A percentile compares a stretch with the other conserved stretches of the same genome.
These are phyloP conservation scores for Tilletiopsis washingtonensis DNA, from an alignment of 1,284 basidiomycete species.

Conservation along the genomic window DNA sequence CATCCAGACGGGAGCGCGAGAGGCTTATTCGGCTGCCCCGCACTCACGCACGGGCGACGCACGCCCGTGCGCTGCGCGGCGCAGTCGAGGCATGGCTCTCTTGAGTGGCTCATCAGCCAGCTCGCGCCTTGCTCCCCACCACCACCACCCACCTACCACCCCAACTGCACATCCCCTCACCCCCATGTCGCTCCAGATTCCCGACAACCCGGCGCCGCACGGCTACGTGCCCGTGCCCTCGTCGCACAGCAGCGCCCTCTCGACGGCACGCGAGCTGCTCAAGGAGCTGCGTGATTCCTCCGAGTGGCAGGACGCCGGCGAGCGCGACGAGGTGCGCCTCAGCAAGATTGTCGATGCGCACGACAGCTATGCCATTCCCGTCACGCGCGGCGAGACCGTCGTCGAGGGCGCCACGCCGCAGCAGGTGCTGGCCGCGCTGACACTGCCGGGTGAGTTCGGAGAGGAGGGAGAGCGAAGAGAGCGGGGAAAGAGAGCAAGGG, in stretches of 20 bases:
- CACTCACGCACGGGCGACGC: no score
- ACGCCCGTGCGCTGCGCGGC: no score
- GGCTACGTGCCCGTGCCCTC: constrained; percentile 19
- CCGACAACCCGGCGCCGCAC: constrained; percentile 7
- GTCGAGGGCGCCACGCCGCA: constrained; percentile 37
- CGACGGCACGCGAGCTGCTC: constrained; percentile 23
- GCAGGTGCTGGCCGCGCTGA: constrained; percentile 30
- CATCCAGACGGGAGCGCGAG: no score
- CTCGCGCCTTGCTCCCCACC: no score
- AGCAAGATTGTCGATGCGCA: constrained; percentile 31
- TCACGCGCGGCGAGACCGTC: constrained; percentile 27
- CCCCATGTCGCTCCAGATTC: constrained; percentile 35
- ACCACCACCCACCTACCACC: no score
- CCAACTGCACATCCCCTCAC: no score
- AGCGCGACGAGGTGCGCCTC: constrained; percentile 32
- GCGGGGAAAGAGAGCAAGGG: not conserved
- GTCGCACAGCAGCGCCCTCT: constrained; percentile 23
- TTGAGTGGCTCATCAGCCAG: no score
- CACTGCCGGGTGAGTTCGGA: constrained; percentile 15
- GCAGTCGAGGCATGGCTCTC: no score
- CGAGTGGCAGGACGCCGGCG: constrained; percentile 34
- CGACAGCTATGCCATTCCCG: constrained; percentile 29
- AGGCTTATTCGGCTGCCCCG: no score
- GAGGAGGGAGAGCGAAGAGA: no score
- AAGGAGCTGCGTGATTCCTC: constrained; percentile 17